These are phyloP conservation scores for Corniculantispora saksenae DNA, from an alignment of 2,329 filamentous ascomycete species.

Conservation along the genomic window DNA sequence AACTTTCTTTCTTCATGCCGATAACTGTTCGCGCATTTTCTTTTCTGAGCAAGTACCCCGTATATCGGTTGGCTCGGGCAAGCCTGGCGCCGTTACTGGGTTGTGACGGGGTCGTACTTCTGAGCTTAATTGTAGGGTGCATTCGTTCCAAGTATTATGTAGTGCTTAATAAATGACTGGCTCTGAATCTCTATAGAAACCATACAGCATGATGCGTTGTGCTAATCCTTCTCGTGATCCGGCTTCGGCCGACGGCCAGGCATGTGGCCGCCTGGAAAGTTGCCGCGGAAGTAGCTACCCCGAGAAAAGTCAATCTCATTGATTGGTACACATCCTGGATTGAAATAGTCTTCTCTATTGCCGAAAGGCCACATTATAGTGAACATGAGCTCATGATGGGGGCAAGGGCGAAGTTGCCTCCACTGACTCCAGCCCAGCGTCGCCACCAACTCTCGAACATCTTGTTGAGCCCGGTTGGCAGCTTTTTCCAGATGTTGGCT, in stretches of 20 bases:
- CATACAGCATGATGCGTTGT: too few species aligned
- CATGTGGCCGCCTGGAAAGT: neutral
- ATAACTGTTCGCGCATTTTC: neutral
- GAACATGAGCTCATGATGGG: constrained; percentile 55
- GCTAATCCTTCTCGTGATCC: too few species aligned
- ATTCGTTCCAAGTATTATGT: too few species aligned
- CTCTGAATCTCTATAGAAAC: too few species aligned
- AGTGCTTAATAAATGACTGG: too few species aligned
- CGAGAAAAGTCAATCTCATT: constrained; percentile 5
- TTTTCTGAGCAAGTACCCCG: neutral
- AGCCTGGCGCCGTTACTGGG: too few species aligned
- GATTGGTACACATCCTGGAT: constrained; percentile 34
- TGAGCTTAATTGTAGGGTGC: too few species aligned
- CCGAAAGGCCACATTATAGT: constrained; percentile 68
- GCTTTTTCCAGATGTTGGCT: constrained; percentile 21
- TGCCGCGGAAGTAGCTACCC: neutral
- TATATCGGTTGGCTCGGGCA: too few species aligned
- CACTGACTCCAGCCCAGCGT: constrained; percentile 61
- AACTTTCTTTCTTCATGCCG: neutral
- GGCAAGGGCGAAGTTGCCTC: constrained; percentile 58
- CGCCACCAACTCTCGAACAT: constrained; percentile 39
- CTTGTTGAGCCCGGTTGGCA: constrained; percentile 22
- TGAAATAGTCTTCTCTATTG: constrained; percentile 51
- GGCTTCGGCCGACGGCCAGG: too few species aligned
- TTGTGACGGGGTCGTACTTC: too few species aligned